Evolutionary conservation across 2,329 filamentous ascomycete genomes (phyloP).

Genomic region (Metarhizium sp.): DNA sequence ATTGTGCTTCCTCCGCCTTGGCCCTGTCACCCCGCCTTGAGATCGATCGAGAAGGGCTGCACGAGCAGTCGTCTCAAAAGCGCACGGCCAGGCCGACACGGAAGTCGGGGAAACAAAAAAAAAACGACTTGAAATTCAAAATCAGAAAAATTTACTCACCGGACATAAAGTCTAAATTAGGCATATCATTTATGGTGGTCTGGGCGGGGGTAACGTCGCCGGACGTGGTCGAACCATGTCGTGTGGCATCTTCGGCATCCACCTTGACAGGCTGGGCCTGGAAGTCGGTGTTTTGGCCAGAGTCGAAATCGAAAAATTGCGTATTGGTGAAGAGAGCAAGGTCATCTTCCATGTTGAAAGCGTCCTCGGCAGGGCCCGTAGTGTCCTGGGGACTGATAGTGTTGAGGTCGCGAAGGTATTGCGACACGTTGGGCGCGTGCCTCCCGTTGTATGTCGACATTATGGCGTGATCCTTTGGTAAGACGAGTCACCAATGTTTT

Average conservation of each 20-base stretch:
- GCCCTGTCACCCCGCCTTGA: not conserved
- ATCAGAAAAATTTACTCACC: constrained; percentile 27
- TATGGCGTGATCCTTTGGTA: constrained; percentile 5
- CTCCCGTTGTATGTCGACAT: constrained; percentile 73
- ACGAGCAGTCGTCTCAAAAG: not conserved
- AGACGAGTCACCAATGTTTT: not conserved
- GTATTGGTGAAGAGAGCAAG: constrained; percentile 75
- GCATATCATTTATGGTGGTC: constrained; percentile 36
- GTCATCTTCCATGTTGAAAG: constrained; percentile 59
- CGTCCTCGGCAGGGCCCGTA: constrained; percentile 39
- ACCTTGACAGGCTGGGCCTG: constrained; percentile 40
- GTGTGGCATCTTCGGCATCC: constrained; percentile 20
- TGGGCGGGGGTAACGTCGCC: constrained; percentile 30
- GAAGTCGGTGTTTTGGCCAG: constrained; percentile 49
- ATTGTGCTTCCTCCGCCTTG: not conserved
- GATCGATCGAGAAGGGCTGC: not conserved
- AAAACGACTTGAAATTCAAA: not conserved
- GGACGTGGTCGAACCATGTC: constrained; percentile 22
- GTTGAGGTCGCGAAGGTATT: constrained; percentile 83
- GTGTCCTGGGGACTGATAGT: constrained; percentile 53
- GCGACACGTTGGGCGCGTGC: constrained; percentile 77
- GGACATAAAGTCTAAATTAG: constrained; percentile 39
- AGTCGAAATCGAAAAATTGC: constrained; percentile 72
- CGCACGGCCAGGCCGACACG: too few species aligned
- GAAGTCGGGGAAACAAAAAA: not conserved